Evolutionary conservation across 441 rosid genomes (phyloP).

Genomic region (Pelargonium myrrhifolium): DNA sequence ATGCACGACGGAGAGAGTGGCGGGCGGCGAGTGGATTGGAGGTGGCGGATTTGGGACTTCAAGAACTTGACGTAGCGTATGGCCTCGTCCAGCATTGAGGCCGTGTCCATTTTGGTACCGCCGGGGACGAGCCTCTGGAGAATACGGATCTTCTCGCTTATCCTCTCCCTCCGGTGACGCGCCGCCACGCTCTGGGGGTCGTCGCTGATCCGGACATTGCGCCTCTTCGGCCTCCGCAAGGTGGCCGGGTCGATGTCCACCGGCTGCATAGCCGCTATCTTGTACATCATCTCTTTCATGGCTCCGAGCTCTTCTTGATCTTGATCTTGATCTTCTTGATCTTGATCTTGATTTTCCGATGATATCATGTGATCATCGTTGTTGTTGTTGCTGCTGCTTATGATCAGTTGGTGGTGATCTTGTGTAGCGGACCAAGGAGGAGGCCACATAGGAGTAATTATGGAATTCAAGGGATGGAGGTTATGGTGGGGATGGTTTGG

Average conservation of each 20-base stretch:
- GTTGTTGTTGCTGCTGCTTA: not conserved
- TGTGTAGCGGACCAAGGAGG: not conserved
- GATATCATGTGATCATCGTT: not conserved
- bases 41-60: constrained; percentile 46
- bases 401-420: not conserved
- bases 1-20: not conserved
- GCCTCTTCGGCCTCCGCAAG: constrained; percentile 70
- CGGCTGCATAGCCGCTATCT: constrained; percentile 82
- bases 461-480: not conserved
- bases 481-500: not conserved
- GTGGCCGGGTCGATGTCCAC: constrained; percentile 64
- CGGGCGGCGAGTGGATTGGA: not conserved
- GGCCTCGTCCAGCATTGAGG: constrained; percentile 98
- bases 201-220: constrained; percentile 71
- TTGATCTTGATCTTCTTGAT: no score
- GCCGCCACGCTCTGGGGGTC: constrained; percentile 92
- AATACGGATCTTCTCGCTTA: constrained; percentile 90
- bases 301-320: not conserved
- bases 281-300: constrained; percentile 87
- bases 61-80: constrained; percentile 88
- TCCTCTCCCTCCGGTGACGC: constrained; percentile 85
- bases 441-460: not conserved
- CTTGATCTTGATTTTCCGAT: not conserved
- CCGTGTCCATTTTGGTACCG: constrained; percentile 91
- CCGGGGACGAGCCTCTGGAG: constrained; percentile 89